Base-by-base conservation (phyloP, 2,329 filamentous ascomycete genomes). In the Diaporthe vaccinii region DNA sequence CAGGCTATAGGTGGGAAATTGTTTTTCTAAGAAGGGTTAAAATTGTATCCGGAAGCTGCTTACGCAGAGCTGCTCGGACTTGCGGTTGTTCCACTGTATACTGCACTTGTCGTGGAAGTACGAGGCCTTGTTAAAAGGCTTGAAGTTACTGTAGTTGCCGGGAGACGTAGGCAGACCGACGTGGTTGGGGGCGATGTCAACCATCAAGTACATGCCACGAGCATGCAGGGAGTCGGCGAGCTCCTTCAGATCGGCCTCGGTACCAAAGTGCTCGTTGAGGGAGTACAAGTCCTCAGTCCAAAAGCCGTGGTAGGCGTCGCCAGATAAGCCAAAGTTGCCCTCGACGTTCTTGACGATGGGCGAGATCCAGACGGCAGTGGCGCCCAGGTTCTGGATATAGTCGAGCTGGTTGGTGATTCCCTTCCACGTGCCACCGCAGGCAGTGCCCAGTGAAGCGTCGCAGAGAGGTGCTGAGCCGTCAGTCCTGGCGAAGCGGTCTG, bases 191-290 rank as follows among this genome's bases (percentile, higher is more conserved):
- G 91, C 89, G 1, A 91, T 83, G 76, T 91, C 90, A 3, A 92
- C 85, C 90, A 92, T 92, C 46, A 92, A 82, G 78, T 90, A 90
- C 90, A 91, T 91, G 62, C 84, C 86, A 4, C 89, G 84, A n/a
- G 82, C 80, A 77, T 91, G 89, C 17, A 91, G 80, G 4, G 86
- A 89, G 12, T 81, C 77, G 0, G 89, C 84, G 4, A 91, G 84
- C 20, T 83, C 85, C 57, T 83, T 82, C 59, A 91, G 81, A 75
- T 91, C 88, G n/a, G 84, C 82, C 14, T 83, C 84, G 0, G 86
- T 87, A n/a, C 89, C 89, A 72, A 88, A 89, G 57, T 87, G 83
- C 0, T 83, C 72, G 75, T 91, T 89, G 31, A 91, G 78, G 6
- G 81, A 78, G 78, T 89, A 88, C 39, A 89, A 81, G 71, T 89